These are phyloP conservation scores for Calonectria henricotiae DNA, from an alignment of 2,329 filamentous ascomycete species.

Conservation along the genomic window DNA sequence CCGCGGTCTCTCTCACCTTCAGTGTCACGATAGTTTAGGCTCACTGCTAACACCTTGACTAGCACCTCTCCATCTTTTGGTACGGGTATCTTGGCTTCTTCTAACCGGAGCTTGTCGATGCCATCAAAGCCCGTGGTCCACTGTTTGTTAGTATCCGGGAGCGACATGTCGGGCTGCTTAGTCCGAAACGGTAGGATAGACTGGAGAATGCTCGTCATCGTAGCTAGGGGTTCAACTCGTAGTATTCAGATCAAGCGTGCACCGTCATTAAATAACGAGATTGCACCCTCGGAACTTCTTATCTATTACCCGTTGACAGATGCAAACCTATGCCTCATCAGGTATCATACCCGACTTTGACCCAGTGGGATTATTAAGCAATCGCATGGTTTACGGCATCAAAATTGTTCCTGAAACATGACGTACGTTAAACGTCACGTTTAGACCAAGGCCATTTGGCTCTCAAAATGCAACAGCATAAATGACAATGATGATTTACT, in stretches of 20 bases:
- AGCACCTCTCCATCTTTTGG: slow-evolving; percentile 69
- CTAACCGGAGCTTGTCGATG: slow-evolving; percentile 67
- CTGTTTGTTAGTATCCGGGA: slow-evolving; percentile 60
- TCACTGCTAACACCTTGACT: slow-evolving; percentile 65
- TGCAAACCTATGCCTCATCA: slow-evolving; percentile 19
- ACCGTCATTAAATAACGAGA: background rate
- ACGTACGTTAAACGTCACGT: background rate
- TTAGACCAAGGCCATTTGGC: background rate
- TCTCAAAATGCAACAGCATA: background rate
- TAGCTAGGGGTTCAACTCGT: slow-evolving; percentile 4
- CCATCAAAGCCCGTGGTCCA: slow-evolving; percentile 73
- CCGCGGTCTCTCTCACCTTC: slow-evolving; percentile 58
- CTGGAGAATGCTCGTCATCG: slow-evolving; percentile 47
- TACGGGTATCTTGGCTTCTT: slow-evolving; percentile 63
- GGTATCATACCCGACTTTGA: background rate
- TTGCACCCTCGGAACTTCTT: background rate
- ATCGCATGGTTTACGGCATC: background rate
- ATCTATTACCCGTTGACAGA: slow-evolving; percentile 7
- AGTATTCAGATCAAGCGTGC: slow-evolving; percentile 21
- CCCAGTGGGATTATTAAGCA: slow-evolving; percentile 22
- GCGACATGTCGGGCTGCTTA: slow-evolving; percentile 33
- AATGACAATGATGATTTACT: slow-evolving; percentile 18
- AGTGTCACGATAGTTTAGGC: slow-evolving; percentile 68
- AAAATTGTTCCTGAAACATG: background rate
- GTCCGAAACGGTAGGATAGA: slow-evolving; percentile 47